phyloP scores from a whole-genome alignment of 163 green algal species.

The Coccomyxa subellipsoidea region DNA sequence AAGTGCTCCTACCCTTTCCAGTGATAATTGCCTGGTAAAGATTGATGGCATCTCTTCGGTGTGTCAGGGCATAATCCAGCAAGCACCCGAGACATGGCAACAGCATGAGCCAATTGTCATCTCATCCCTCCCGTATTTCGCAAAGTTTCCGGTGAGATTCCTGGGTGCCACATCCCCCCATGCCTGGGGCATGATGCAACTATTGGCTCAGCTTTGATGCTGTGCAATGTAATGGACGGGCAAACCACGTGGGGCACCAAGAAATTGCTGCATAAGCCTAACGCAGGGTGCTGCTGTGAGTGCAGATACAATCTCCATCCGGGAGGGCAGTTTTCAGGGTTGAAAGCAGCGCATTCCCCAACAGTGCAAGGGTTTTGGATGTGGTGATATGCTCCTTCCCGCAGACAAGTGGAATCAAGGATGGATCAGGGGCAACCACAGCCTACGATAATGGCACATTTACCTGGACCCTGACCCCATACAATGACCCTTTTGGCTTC shows the following conservation, averaged over 20 bases:
- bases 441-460: background rate
- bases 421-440: background rate
- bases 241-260: no score
- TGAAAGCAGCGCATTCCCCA: background rate
- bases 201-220: no score
- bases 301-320: background rate
- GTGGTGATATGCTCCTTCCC: background rate
- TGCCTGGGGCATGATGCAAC: no score
- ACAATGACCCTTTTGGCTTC: conserved; percentile 2
- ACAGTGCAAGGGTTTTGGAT: background rate
- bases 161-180: no score
- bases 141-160: background rate
- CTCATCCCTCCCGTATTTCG: background rate
- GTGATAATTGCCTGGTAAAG: background rate
- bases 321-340: background rate
- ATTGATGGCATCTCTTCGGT: background rate
- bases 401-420: background rate
- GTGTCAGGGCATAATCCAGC: background rate
- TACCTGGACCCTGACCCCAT: background rate
- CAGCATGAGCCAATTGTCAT: background rate
- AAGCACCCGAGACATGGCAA: background rate
- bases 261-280: no score
- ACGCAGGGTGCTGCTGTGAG: background rate
- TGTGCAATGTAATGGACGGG: no score
- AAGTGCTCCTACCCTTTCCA: background rate